Base-by-base conservation (phyloP, 176 grass and related monocot species). In the Avena eriantha region DNA sequence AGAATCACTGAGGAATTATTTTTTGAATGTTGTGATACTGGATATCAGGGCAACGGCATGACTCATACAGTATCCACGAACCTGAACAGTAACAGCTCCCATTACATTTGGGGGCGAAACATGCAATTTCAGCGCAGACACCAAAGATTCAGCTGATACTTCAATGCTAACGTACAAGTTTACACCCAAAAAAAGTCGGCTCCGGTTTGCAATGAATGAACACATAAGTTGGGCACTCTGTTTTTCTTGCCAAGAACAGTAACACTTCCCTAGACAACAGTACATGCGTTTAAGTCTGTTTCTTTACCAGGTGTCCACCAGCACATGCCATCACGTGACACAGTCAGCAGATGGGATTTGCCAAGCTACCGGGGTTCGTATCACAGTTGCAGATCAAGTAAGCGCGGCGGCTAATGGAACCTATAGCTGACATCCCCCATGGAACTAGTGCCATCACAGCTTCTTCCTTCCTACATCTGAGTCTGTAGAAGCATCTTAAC, bases 371-470 rank as follows among this genome's bases (percentile, higher is more conserved):
- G 35, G 69, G 33, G 5, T 60, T 83, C 34, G 5, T 21, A 59
- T 29, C 33, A 71, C 10, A 78, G 39, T 14, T 83, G 80, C 46
- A 33, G 17, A 56, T 83, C 56, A 73, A 16, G 50, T 76, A 60
- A 58, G 80, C 75, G 56, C 26, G 47, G 34, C 43, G 84, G 23
- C 35, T 39, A 48, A 66, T 80, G 56, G 4, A 80, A 31, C 35
- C 47, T 67, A 47, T 77, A 60, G 80, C 57, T 84, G 3, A 69
- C 55, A 73, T 56, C 74, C n/a, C 85, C n/a, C 85, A 80, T 58
- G 21, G 4, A 87, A 72, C 53, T 13, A 17, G 26, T 7, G 26
- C 34, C 26, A 15, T 7, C 65, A 8, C 41, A 19, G 35, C 34
- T 56, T 64, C 18, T 47, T 80, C 89, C 46, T 83, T 33, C 51